phyloP scores from a whole-genome alignment of 2,329 filamentous ascomycete genomes.

The Xylariaceae sp. region DNA sequence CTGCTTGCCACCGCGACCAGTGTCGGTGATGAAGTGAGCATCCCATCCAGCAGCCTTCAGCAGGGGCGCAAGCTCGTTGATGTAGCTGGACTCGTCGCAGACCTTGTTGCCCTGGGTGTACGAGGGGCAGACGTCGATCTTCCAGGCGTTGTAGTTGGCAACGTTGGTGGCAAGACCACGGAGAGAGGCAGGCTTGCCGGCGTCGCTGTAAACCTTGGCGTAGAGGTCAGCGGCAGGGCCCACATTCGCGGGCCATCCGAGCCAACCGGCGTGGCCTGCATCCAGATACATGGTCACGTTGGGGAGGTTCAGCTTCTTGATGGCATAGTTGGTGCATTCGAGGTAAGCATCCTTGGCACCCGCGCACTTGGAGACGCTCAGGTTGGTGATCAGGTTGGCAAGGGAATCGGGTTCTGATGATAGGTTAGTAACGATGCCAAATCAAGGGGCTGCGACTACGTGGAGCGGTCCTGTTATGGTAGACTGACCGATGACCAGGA shows the following conservation, averaged over 20 bases:
- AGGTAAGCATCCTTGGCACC: slow-evolving; percentile 44
- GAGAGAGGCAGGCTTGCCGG: slow-evolving; percentile 43
- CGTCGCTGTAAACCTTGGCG: slow-evolving; percentile 43
- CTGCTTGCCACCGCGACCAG: slow-evolving; percentile 36
- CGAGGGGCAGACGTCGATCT: slow-evolving; percentile 35
- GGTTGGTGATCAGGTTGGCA: slow-evolving; percentile 55
- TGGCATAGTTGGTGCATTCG: slow-evolving; percentile 45
- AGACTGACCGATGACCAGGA: slow-evolving; percentile 42
- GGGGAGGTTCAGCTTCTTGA: slow-evolving; percentile 47
- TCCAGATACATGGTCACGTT: slow-evolving; percentile 56
- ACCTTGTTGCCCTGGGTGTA: slow-evolving; percentile 40
- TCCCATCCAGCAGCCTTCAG: slow-evolving; percentile 44
- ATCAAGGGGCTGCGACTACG: background rate
- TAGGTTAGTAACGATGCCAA: slow-evolving; percentile 24
- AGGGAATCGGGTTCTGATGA: slow-evolving; percentile 49
- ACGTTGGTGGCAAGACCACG: slow-evolving; percentile 54
- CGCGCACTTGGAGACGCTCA: slow-evolving; percentile 45
- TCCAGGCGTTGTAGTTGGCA: slow-evolving; percentile 52
- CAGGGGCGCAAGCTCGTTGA: slow-evolving; percentile 58
- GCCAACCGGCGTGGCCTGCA: slow-evolving; percentile 54
- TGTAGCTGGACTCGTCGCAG: slow-evolving; percentile 53
- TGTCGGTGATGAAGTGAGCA: slow-evolving; percentile 33
- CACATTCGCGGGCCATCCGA: slow-evolving; percentile 53
- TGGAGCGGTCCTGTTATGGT: slow-evolving; percentile 14
- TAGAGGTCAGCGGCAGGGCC: slow-evolving; percentile 42